Evolutionary conservation across 495 filamentous ascomycete genomes (phyloP).

Genomic region (Aspergillus campestris): DNA sequence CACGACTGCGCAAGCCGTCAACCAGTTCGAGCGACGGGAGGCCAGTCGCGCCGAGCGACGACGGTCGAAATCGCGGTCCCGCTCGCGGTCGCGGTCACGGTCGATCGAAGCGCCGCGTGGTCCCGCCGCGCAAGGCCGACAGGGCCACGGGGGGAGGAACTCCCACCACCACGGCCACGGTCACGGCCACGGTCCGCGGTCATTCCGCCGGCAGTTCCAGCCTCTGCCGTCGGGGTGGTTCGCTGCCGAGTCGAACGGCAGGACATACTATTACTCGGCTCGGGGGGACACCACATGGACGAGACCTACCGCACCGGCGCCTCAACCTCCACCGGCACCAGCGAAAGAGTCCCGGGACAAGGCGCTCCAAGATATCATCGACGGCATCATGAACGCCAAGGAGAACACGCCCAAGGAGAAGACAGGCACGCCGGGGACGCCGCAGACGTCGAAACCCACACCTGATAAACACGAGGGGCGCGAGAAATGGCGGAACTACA

Average conservation of each 20-base stretch:
- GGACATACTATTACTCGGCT: conserved; percentile 72
- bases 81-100: conserved; percentile 44
- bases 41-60: conserved; percentile 52
- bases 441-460: conserved; percentile 40
- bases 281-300: conserved; percentile 72
- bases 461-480: conserved; percentile 54
- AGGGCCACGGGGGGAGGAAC: conserved; percentile 54
- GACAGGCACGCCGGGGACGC: conserved; percentile 39
- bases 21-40: conserved; percentile 63
- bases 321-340: conserved; percentile 46
- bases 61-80: conserved; percentile 43
- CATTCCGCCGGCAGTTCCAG: conserved; percentile 46
- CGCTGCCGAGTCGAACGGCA: conserved; percentile 56
- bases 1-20: conserved; percentile 36
- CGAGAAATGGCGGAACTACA: conserved; percentile 74
- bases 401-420: conserved; percentile 59
- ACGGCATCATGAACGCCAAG: conserved; percentile 65
- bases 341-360: conserved; percentile 61
- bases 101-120: conserved; percentile 45
- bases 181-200: conserved; percentile 48
- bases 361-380: conserved; percentile 74
- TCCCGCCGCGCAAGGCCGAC: conserved; percentile 47
- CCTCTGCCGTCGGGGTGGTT: conserved; percentile 76
- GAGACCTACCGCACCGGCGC: conserved; percentile 58
- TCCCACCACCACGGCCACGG: conserved; percentile 46